Evolutionary conservation across 1,284 basidiomycete species (phyloP).

Genomic region (Exobasidium cylindrosporum): DNA sequence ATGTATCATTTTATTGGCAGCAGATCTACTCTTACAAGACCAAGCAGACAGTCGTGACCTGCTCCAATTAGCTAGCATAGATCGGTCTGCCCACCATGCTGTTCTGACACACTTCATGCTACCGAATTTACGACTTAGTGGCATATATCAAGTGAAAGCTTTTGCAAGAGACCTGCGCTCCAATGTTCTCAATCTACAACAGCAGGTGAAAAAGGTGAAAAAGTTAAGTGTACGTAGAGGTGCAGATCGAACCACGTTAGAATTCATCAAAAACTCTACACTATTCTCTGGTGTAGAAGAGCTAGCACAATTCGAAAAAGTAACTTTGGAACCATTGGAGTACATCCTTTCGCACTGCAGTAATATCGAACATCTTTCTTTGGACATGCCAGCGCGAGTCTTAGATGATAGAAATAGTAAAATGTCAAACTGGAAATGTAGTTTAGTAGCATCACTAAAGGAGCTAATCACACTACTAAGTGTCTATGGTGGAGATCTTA

Average conservation of each 20-base stretch:
- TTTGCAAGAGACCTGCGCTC: slow-evolving; percentile 1
- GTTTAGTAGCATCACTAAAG: background rate
- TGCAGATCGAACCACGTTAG: background rate
- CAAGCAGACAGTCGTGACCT: background rate
- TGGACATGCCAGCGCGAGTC: slow-evolving; percentile 8
- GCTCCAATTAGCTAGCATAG: background rate
- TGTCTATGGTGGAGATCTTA: slow-evolving; percentile 9
- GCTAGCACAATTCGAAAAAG: slow-evolving; percentile 5
- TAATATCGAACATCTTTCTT: background rate
- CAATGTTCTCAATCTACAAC: slow-evolving; percentile 1
- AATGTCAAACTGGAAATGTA: background rate
- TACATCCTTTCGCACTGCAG: background rate
- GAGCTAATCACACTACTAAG: slow-evolving; percentile 4
- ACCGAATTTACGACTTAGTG: background rate
- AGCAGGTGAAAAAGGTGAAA: background rate
- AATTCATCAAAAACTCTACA: background rate
- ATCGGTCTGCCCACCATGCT: slow-evolving; percentile 1
- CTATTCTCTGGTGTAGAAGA: background rate
- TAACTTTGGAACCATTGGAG: background rate
- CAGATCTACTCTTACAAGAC: background rate
- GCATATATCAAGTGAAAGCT: background rate
- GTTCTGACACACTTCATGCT: background rate
- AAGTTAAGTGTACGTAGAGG: background rate
- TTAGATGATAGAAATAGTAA: background rate
- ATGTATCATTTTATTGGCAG: background rate